Evolutionary conservation across 306 rosid genomes (phyloP).

Genomic region (Styphnolobium japonicum): DNA sequence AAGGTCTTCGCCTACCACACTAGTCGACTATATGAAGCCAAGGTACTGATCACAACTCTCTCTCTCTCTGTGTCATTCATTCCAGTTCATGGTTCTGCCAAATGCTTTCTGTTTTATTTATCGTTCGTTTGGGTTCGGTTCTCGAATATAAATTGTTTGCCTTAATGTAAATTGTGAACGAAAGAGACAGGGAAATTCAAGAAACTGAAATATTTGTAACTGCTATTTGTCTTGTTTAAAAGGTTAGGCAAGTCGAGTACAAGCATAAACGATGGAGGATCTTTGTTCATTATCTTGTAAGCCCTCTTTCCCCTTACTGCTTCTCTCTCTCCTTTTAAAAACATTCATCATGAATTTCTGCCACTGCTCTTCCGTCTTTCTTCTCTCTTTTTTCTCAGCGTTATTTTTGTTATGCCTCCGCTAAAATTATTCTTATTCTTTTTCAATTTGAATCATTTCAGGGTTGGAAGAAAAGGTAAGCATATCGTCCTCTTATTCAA

Average conservation of each 20-base stretch:
- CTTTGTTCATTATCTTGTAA: slow-evolving; percentile 76
- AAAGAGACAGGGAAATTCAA: background rate
- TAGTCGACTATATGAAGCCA: slow-evolving; percentile 56
- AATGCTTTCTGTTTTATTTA: background rate
- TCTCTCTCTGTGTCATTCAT: background rate
- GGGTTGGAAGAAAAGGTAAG: slow-evolving; percentile 93
- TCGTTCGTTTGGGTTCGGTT: background rate
- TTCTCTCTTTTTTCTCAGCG: background rate
- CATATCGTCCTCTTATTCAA: slow-evolving; percentile 4
- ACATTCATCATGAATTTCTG: background rate
- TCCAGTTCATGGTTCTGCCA: background rate
- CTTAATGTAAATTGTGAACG: background rate
- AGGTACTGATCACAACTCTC: slow-evolving; percentile 31
- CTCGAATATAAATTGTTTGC: background rate
- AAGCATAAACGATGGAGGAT: slow-evolving; percentile 41
- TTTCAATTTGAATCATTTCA: slow-evolving; percentile 33
- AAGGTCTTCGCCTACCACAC: slow-evolving; percentile 60
- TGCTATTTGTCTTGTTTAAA: slow-evolving; percentile 18
- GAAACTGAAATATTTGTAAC: background rate
- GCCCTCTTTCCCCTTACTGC: background rate
- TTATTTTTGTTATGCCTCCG: no score
- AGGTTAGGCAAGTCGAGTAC: slow-evolving; percentile 52
- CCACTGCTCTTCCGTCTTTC: background rate
- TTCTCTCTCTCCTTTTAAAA: background rate
- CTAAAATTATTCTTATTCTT: no score